Conservation (phyloP, 805 yeast species). For the Teunomyces cretensis region DNA sequence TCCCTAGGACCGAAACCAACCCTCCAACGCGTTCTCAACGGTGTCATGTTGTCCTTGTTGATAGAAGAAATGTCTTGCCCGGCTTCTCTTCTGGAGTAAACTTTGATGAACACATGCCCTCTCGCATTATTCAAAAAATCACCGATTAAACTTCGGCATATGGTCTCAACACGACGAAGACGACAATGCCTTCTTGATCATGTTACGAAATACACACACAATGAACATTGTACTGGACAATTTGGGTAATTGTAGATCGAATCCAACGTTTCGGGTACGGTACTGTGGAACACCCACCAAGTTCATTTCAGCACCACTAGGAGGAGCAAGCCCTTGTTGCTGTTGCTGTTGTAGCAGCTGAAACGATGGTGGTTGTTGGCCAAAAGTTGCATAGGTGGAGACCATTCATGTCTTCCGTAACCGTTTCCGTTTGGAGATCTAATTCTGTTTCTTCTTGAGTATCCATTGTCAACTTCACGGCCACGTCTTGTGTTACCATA, state of each 20-base stretch:
- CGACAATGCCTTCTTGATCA: conserved; percentile 74
- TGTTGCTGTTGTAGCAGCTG: conserved; percentile 9
- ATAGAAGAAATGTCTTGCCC: conserved; percentile 75
- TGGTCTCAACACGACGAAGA: conserved; percentile 73
- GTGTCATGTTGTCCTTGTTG: conserved; percentile 60
- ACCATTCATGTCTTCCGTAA: conserved; percentile 21
- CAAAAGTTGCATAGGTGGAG: conserved; percentile 23
- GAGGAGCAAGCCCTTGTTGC: conserved; percentile 3
- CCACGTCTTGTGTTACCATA: conserved; percentile 26
- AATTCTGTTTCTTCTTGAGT: conserved; percentile 52
- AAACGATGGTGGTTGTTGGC: not conserved
- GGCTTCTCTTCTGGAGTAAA: conserved; percentile 88
- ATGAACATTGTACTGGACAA: conserved; percentile 87
- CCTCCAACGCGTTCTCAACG: conserved; percentile 94
- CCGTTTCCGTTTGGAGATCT: conserved; percentile 45
- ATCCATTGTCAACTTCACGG: conserved; percentile 27
- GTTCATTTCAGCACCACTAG: conserved; percentile 54
- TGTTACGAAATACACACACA: conserved; percentile 86
- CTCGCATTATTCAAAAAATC: conserved; percentile 81
- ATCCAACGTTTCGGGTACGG: conserved; percentile 70
- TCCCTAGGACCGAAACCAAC: conserved; percentile 99
- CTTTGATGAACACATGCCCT: conserved; percentile 95
- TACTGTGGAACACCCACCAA: conserved; percentile 71
- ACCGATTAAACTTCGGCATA: conserved; percentile 91
- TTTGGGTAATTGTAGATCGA: conserved; percentile 70